Conservation (phyloP, 176 grass and related monocot genomes). For the Oryza longistaminata region DNA sequence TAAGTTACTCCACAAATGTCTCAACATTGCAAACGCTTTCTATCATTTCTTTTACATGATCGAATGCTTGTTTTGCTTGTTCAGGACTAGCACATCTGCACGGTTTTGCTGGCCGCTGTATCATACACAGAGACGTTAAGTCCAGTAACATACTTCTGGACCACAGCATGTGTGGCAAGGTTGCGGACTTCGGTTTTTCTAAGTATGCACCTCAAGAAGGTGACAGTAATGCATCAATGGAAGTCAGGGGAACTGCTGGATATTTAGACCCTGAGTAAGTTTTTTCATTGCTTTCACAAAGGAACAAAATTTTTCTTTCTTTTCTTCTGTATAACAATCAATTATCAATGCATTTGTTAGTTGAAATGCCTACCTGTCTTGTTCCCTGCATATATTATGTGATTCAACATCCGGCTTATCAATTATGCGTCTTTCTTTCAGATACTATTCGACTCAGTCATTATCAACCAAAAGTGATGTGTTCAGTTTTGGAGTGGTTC, state of each 20-base stretch:
- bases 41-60: conserved; percentile 24
- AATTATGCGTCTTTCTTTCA: conserved; percentile 36
- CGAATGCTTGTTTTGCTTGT: conserved; percentile 4
- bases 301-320: neutral
- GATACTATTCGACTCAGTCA: conserved; percentile 72
- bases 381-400: neutral
- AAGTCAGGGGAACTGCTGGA: conserved; percentile 84
- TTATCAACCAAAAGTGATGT: conserved; percentile 71
- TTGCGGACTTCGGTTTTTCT: conserved; percentile 71
- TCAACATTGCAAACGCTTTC: neutral
- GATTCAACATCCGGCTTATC: neutral
- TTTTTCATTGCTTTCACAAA: conserved; percentile 22
- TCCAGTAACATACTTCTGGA: conserved; percentile 84
- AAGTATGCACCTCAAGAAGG: conserved; percentile 79
- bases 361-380: neutral
- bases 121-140: conserved; percentile 83
- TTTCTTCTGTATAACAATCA: neutral
- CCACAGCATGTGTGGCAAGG: conserved; percentile 76
- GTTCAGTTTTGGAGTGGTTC: conserved; percentile 75
- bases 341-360: too few relatives aligned
- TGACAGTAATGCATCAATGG: conserved; percentile 67
- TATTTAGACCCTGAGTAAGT: conserved; percentile 85
- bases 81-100: conserved; percentile 70
- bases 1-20: neutral
- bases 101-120: conserved; percentile 57